Conservation (phyloP, 768 basidiomycete genomes). For the Gloeopeniophorella convolvens region DNA sequence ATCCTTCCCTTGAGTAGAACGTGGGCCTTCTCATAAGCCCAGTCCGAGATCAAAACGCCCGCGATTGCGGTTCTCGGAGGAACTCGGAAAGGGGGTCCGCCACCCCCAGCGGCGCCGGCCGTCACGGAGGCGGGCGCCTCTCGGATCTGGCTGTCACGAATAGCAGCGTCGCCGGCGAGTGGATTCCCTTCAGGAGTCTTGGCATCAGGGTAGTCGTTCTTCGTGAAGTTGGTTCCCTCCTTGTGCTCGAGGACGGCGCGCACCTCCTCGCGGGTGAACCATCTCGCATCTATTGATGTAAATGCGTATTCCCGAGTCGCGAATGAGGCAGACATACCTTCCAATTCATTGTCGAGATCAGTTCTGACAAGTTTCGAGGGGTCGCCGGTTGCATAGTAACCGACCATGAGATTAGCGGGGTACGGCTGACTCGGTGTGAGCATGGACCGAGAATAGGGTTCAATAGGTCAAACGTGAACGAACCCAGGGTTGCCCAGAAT, state of each 20-base stretch:
- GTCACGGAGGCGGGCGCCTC: constrained; percentile 21
- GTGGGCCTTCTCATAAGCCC: constrained; percentile 57
- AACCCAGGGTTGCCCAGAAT: constrained; percentile 86
- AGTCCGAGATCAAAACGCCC: constrained; percentile 78
- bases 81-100: constrained; percentile 56
- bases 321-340: constrained; percentile 40
- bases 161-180: constrained; percentile 27
- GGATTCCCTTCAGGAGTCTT: constrained; percentile 16
- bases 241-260: constrained; percentile 52
- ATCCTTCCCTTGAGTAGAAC: constrained; percentile 10
- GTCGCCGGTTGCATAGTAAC: constrained; percentile 78
- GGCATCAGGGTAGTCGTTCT: constrained; percentile 38
- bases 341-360: constrained; percentile 95
- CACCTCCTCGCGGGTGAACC: constrained; percentile 78
- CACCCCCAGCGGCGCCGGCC: constrained; percentile 20
- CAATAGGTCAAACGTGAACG: constrained; percentile 19
- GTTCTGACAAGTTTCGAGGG: constrained; percentile 64
- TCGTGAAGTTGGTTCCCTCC: constrained; percentile 42
- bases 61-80: constrained; percentile 75
- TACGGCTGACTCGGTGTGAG: constrained; percentile 53
- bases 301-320: neutral
- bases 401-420: constrained; percentile 87
- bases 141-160: constrained; percentile 21
- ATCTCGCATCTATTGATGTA: constrained; percentile 63
- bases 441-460: neutral